Conservation (phyloP, 179 eudicot species). For the Sideroxylon spinosum region DNA sequence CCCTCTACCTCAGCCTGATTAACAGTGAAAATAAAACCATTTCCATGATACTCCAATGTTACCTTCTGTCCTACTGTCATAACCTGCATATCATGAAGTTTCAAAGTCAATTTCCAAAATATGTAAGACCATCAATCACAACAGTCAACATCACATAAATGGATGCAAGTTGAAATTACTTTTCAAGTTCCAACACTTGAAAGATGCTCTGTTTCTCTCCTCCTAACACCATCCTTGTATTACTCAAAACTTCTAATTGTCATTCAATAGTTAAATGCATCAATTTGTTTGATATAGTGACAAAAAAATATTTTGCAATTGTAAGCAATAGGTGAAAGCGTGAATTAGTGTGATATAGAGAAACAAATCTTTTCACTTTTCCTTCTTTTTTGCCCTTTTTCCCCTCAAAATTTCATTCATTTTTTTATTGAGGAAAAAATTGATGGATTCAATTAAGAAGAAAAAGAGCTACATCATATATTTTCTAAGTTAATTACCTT, state of each 20-base stretch:
- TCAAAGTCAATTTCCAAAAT: conserved; percentile 6
- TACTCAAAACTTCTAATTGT: background rate
- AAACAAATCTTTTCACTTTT: too few species aligned
- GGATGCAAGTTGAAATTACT: background rate
- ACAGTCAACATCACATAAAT: conserved; percentile 1
- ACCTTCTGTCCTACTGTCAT: conserved; percentile 85
- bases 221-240: background rate
- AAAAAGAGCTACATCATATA: background rate
- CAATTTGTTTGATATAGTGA: too few species aligned
- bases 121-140: background rate
- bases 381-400: background rate
- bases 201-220: background rate
- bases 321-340: too few species aligned
- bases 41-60: conserved; percentile 83
- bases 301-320: too few species aligned
- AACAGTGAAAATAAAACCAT: conserved; percentile 63
- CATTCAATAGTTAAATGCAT: too few species aligned
- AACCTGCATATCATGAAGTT: conserved; percentile 50
- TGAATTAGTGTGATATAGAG: too few species aligned
- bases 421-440: too few species aligned
- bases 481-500: background rate
- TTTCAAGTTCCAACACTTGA: background rate
- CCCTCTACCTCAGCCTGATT: conserved; percentile 75
- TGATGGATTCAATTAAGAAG: background rate
- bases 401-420: too few species aligned